phyloP scores from a whole-genome alignment of 495 filamentous ascomycete genomes.

The Penicillium salamii region DNA sequence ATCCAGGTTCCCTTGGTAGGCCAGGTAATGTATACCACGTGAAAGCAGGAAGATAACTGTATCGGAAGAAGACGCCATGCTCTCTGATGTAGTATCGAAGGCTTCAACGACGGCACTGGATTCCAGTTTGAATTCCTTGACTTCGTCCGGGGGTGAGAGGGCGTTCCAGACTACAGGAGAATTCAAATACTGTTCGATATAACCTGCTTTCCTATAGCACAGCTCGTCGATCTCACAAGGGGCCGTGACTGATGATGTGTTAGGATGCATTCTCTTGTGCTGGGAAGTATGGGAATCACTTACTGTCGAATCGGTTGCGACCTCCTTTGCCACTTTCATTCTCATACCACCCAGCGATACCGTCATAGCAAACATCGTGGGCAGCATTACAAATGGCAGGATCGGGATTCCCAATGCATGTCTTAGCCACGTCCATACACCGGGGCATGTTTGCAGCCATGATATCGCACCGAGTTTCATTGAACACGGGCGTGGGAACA shows the following conservation, averaged over 20 bases:
- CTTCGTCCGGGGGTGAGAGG: conserved; percentile 23
- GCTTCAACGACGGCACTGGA: conserved; percentile 20
- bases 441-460: conserved; percentile 42
- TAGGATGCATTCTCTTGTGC: no score
- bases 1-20: conserved; percentile 48
- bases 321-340: conserved; percentile 31
- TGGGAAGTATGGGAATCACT: conserved; percentile 7
- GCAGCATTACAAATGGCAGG: conserved; percentile 28
- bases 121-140: conserved; percentile 24
- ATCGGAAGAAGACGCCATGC: conserved; percentile 17
- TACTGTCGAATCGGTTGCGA: conserved; percentile 43
- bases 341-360: conserved; percentile 33
- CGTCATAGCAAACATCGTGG: conserved; percentile 25
- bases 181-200: conserved; percentile 38
- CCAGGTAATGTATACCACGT: conserved; percentile 35
- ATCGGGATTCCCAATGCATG: conserved; percentile 30
- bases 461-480: conserved; percentile 41
- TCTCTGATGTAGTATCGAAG: conserved; percentile 29
- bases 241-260: conserved; percentile 24
- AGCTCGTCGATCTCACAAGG: conserved; percentile 33
- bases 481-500: conserved; percentile 38
- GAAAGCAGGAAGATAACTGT: conserved; percentile 33
- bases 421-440: conserved; percentile 33
- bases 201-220: conserved; percentile 32
- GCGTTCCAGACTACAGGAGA: conserved; percentile 29